Conservation (phyloP, 306 rosid genomes). For the Comarum palustre region DNA sequence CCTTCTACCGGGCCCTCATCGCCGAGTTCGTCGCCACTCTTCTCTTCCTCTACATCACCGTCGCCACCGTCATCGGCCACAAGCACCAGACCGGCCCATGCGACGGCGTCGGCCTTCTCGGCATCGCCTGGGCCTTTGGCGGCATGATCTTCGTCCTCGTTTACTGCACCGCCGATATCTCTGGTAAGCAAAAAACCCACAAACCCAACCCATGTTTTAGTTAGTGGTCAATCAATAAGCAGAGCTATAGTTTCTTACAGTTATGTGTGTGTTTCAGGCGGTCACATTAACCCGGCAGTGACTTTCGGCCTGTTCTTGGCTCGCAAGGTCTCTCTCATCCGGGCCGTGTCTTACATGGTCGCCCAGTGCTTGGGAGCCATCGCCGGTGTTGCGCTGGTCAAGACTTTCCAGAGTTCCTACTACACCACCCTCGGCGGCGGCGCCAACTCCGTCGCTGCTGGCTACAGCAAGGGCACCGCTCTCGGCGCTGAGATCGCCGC, state of each 20-base stretch:
- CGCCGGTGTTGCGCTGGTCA: slow-evolving; percentile 64
- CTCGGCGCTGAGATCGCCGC: slow-evolving; percentile 55
- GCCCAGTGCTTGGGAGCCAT: slow-evolving; percentile 77
- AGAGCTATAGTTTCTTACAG: neutral
- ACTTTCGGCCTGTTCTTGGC: slow-evolving; percentile 25
- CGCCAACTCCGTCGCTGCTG: slow-evolving; percentile 43
- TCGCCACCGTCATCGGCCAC: too few relatives aligned
- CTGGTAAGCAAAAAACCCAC: slow-evolving; percentile 35
- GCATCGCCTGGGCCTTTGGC: too few relatives aligned
- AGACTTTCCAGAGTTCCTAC: slow-evolving; percentile 57
- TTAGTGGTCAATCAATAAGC: too few relatives aligned
- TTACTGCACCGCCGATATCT: slow-evolving; percentile 92
- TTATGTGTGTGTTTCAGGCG: slow-evolving; percentile 37
- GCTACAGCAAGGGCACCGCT: slow-evolving; percentile 60
- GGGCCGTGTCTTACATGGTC: slow-evolving; percentile 57
- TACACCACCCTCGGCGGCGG: slow-evolving; percentile 56
- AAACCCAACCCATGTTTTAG: too few relatives aligned
- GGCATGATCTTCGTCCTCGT: slow-evolving; percentile 19
- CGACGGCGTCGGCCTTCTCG: too few relatives aligned
- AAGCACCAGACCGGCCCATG: too few relatives aligned
- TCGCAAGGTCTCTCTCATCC: slow-evolving; percentile 65
- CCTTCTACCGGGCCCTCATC: too few relatives aligned
- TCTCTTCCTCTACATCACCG: too few relatives aligned
- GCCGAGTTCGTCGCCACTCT: too few relatives aligned
- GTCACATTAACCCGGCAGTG: slow-evolving; percentile 36